Conservation (phyloP, 2,329 filamentous ascomycete genomes). For the Paecilomyces fulvus region DNA sequence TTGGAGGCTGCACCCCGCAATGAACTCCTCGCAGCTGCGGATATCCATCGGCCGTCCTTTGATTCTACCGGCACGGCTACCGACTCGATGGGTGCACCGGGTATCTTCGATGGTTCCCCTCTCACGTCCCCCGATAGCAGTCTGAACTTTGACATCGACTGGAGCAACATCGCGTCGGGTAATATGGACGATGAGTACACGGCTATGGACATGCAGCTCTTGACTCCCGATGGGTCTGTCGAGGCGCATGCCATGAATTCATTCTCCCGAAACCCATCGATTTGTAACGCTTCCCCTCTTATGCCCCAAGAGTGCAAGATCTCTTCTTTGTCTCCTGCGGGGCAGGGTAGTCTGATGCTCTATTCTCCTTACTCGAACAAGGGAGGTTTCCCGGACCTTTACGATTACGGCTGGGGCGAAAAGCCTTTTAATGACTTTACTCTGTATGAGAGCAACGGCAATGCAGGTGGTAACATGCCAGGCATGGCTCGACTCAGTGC, state of each 20-base stretch:
- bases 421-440: slow-evolving; percentile 19
- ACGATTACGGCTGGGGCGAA: slow-evolving; percentile 8
- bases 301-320: slow-evolving; percentile 7
- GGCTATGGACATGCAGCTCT: slow-evolving; percentile 16
- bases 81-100: slow-evolving; percentile 12
- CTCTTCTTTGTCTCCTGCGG: slow-evolving; percentile 16
- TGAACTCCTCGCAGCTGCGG: slow-evolving; percentile 15
- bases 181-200: slow-evolving; percentile 16
- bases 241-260: slow-evolving; percentile 9
- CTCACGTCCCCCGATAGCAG: slow-evolving; percentile 13
- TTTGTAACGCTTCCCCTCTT: slow-evolving; percentile 9
- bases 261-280: slow-evolving; percentile 10
- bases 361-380: slow-evolving; percentile 18
- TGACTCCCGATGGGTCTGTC: slow-evolving; percentile 10
- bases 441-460: slow-evolving; percentile 12
- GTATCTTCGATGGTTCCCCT: slow-evolving; percentile 15
- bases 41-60: slow-evolving; percentile 18
- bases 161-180: slow-evolving; percentile 14
- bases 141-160: slow-evolving; percentile 16
- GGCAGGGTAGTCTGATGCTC: slow-evolving; percentile 20
- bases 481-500: slow-evolving; percentile 3
- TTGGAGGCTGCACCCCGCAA: slow-evolving; percentile 19
- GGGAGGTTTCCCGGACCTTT: slow-evolving; percentile 14
- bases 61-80: slow-evolving; percentile 14
- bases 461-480: slow-evolving; percentile 2